Evolutionary conservation across 1,284 basidiomycete species (phyloP), one percentile per base, ranked within the genome.

Genomic region (Uromyces viciae-fabae): DNA sequence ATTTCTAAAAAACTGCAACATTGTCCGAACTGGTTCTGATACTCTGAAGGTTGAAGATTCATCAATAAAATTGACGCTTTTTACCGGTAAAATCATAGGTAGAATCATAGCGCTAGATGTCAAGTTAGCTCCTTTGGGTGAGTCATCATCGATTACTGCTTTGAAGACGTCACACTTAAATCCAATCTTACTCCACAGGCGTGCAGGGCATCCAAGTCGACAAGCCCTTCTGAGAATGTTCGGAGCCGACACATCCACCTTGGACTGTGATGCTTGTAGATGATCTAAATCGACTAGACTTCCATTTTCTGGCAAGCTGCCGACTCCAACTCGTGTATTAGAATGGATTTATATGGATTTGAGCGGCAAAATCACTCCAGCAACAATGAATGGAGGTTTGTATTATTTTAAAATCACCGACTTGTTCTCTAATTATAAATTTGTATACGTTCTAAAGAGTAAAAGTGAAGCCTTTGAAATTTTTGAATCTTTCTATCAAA

Each of bases 261-360:
- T 38, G 22, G 28, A 36, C 15, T 75, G 54, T 64, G 38, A 60
- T 40, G 19, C 40, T 40, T 75, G 74, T 31, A 22, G 15, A 1
- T 28, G 60, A 0, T 62, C 74, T 28, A 75, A 75, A 46, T 56
- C 52, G 38, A 54, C 60, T 64, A 8, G 38, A 14, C 33, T 75
- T 25, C 74, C 74, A 3, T 75, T 40, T 42, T 58, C 43, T 5
- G 31, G 52, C 5, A 14, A 28, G 17, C 71, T 74, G 22, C 71
- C 54, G 0, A 8, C 17, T 49, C n/a, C 72, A 19, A 17, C 58
- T 42, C 25, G 40, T 43, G 28, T 36, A 19, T 46, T 76, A 11
- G 74, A 76, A 28, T 25, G 25, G 19, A 46, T 75, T 43, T 56
- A 62, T 31, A 40, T 54, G 31, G 58, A 75, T 46, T 38, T 75